Conservation (phyloP, 257 asterid species). For the Salvia miltiorrhiza region DNA sequence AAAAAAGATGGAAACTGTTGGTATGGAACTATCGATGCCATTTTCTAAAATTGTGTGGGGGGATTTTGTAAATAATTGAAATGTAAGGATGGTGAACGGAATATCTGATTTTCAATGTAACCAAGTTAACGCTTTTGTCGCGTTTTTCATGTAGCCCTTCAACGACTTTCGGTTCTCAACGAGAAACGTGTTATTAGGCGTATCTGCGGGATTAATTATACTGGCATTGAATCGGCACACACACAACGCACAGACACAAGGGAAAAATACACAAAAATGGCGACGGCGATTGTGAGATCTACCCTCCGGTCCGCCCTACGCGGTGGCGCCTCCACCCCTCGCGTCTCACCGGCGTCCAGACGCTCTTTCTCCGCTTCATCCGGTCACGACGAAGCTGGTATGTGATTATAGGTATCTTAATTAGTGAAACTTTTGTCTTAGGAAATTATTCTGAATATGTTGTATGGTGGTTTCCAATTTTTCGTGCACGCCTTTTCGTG, state of each 20-base stretch:
- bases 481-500: neutral
- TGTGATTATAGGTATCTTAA: neutral
- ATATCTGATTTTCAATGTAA: neutral
- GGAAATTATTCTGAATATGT: neutral
- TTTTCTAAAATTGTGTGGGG: neutral
- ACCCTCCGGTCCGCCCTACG: conserved; percentile 76
- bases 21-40: neutral
- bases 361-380: conserved; percentile 63
- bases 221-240: neutral
- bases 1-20: too few species aligned
- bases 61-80: neutral
- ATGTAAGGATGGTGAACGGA: neutral
- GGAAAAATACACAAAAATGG: conserved; percentile 39
- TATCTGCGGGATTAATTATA: neutral
- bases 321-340: conserved; percentile 49
- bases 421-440: neutral
- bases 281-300: conserved; percentile 83
- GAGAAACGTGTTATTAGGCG: neutral
- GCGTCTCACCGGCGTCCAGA: conserved; percentile 45
- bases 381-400: conserved; percentile 85
- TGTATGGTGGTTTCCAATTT: neutral
- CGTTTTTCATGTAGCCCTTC: neutral
- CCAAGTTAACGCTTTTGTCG: neutral
- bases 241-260: neutral
- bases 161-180: conserved; percentile 13